A percentile compares a stretch with the other conserved stretches of the same genome.
Conservation (phyloP, 2,329 filamentous ascomycete genomes). For the Elsinoe australis region DNA sequence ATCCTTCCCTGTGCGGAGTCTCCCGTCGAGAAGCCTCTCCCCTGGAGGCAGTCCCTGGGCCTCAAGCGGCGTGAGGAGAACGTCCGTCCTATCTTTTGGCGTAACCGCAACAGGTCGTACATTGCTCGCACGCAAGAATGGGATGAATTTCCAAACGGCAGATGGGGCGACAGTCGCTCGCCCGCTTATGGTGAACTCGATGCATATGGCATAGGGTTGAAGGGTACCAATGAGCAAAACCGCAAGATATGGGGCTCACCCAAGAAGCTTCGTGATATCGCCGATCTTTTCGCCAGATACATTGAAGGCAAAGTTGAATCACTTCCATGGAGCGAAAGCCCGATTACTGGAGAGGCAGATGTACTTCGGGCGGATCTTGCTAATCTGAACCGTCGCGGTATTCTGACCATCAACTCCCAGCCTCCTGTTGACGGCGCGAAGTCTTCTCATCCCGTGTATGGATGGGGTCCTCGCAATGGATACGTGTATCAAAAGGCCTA, state of each 20-base stretch:
- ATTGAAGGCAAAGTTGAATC: slow-evolving; percentile 71
- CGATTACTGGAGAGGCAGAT: slow-evolving; percentile 75
- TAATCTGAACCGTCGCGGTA: slow-evolving; percentile 72
- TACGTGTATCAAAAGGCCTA: slow-evolving; percentile 99
- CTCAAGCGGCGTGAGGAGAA: slow-evolving; percentile 86
- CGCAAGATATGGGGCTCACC: slow-evolving; percentile 91
- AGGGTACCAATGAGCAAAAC: slow-evolving; percentile 92
- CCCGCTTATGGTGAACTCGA: slow-evolving; percentile 94
- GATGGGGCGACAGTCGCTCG: slow-evolving; percentile 95
- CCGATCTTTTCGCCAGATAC: slow-evolving; percentile 76
- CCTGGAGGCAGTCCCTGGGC: slow-evolving; percentile 91
- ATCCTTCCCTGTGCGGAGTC: slow-evolving; percentile 70
- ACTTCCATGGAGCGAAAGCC: slow-evolving; percentile 88
- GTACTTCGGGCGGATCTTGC: slow-evolving; percentile 70
- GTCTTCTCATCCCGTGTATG: slow-evolving; percentile 77
- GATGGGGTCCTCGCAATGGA: slow-evolving; percentile 90
- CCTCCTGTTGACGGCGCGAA: slow-evolving; percentile 87
- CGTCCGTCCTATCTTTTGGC: slow-evolving; percentile 97
- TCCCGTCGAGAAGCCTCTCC: slow-evolving; percentile 79
- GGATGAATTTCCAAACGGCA: slow-evolving; percentile 98
- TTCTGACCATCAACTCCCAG: slow-evolving; percentile 96
- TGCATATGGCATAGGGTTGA: slow-evolving; percentile 86
- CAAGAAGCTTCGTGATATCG: slow-evolving; percentile 68
- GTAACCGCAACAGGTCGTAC: slow-evolving; percentile 93
- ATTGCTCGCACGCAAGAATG: slow-evolving; percentile 93